Percentiles rank a stretch among this genome's conserved stretches.
phyloP scores from a whole-genome alignment of 768 basidiomycete species.

The Phanerochaete sordida region DNA sequence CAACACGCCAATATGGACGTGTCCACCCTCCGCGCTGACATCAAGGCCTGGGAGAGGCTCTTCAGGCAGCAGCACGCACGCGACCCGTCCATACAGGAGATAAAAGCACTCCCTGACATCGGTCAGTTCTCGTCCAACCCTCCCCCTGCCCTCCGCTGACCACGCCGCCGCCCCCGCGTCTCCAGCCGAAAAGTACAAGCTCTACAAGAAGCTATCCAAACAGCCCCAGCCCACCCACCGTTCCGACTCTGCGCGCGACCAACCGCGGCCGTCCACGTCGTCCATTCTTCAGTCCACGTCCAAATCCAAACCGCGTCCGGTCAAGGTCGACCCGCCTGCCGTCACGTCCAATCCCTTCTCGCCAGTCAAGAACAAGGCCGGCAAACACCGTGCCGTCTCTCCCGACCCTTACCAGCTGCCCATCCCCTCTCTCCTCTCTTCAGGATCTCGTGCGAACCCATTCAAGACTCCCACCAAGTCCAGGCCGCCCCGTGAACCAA shows the following conservation, averaged over 20 bases:
- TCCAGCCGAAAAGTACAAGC: constrained; percentile 75
- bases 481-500: constrained; percentile 15
- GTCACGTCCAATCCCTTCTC: constrained; percentile 75
- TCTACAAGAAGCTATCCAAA: constrained; percentile 69
- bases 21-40: constrained; percentile 55
- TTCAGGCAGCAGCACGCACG: constrained; percentile 56
- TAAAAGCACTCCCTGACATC: constrained; percentile 55
- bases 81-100: constrained; percentile 68
- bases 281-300: constrained; percentile 29
- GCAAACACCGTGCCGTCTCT: constrained; percentile 27
- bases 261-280: constrained; percentile 28
- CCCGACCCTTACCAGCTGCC: constrained; percentile 1
- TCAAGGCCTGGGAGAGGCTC: constrained; percentile 75
- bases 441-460: constrained; percentile 34
- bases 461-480: constrained; percentile 39
- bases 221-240: neutral
- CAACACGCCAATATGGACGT: constrained; percentile 34
- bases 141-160: constrained; percentile 14
- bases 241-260: constrained; percentile 26
- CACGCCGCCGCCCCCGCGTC: constrained; percentile 12
- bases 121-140: constrained; percentile 42
- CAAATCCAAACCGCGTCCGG: constrained; percentile 39
- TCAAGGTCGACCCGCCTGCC: constrained; percentile 49
- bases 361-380: constrained; percentile 63
- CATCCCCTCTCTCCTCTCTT: constrained; percentile 14